Conservation (phyloP, 1,139 yeast genomes). For the Pichia terricola region DNA sequence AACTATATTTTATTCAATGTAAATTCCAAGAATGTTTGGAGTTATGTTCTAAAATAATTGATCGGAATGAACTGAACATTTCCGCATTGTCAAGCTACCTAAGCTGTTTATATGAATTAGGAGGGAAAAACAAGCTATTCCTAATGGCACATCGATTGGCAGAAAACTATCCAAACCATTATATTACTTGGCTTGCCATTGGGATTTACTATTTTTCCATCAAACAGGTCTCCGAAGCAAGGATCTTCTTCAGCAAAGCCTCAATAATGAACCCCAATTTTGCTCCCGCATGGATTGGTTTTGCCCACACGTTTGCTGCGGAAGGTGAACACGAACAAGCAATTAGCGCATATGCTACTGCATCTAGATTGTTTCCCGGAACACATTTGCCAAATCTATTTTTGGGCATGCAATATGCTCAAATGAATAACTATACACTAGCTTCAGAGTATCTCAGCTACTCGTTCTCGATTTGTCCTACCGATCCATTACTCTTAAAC, state of each 20-base stretch:
- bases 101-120: conserved; percentile 78
- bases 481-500: conserved; percentile 80
- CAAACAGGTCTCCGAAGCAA: conserved; percentile 68
- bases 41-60: conserved; percentile 53
- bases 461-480: conserved; percentile 67
- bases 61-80: conserved; percentile 61
- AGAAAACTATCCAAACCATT: conserved; percentile 71
- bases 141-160: conserved; percentile 79
- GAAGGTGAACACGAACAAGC: conserved; percentile 99
- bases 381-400: conserved; percentile 85
- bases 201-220: conserved; percentile 82
- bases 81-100: conserved; percentile 72
- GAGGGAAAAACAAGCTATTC: conserved; percentile 74
- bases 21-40: conserved; percentile 68
- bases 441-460: conserved; percentile 81
- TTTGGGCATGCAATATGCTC: conserved; percentile 92
- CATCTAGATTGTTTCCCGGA: conserved; percentile 89
- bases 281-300: conserved; percentile 97
- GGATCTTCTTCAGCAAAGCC: conserved; percentile 82
- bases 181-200: conserved; percentile 87
- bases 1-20: conserved; percentile 65
- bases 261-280: conserved; percentile 82
- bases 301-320: conserved; percentile 94
- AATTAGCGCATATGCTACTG: conserved; percentile 92
- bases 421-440: conserved; percentile 70